Conservation (phyloP, 768 basidiomycete species). For the Rossbeevera mucosa region DNA sequence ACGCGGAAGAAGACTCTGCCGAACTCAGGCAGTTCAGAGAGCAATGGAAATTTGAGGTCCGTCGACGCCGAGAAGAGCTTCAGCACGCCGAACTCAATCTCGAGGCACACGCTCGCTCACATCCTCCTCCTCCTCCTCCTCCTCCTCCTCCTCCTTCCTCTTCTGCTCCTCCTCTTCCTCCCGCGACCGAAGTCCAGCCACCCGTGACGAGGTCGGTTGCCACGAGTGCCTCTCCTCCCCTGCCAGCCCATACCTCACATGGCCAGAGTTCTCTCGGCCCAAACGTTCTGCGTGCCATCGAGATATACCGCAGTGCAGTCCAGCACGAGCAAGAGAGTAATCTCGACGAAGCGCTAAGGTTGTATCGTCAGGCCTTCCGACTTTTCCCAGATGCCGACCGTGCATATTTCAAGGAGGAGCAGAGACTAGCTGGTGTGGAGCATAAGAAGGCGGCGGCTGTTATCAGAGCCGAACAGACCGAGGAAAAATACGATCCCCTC, state of each 20-base stretch:
- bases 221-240: conserved; percentile 12
- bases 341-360: conserved; percentile 66
- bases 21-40: conserved; percentile 70
- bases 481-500: conserved; percentile 65
- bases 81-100: conserved; percentile 4
- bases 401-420: conserved; percentile 59
- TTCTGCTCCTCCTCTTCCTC: background rate
- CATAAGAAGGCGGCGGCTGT: conserved; percentile 77
- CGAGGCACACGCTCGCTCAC: conserved; percentile 6
- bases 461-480: conserved; percentile 57
- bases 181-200: conserved; percentile 3
- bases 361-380: conserved; percentile 81
- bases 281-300: conserved; percentile 47
- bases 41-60: conserved; percentile 68
- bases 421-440: conserved; percentile 37
- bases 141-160: background rate
- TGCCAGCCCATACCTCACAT: conserved; percentile 18
- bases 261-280: conserved; percentile 32
- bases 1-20: conserved; percentile 41
- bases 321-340: conserved; percentile 68
- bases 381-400: conserved; percentile 73
- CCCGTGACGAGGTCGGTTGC: conserved; percentile 3
- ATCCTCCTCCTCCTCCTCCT: background rate
- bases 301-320: conserved; percentile 66
- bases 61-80: conserved; percentile 26